Evolutionary conservation across 805 yeast species (phyloP).

Genomic region (Spathaspora girioi): DNA sequence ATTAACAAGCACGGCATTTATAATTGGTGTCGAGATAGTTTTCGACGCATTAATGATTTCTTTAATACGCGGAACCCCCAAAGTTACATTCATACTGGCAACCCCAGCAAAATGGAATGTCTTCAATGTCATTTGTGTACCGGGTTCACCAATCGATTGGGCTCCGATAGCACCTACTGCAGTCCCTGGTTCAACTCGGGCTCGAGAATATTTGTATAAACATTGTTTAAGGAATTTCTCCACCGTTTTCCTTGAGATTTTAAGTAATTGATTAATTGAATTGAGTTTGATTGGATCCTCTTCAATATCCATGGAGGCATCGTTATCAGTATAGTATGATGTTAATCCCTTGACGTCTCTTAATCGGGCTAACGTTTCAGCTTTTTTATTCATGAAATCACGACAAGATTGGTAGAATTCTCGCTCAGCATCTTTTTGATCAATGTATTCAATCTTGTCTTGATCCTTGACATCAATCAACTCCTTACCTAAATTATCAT

Average conservation of each 20-base stretch:
- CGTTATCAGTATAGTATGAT: slow-evolving; percentile 37
- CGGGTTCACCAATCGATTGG: slow-evolving; percentile 98
- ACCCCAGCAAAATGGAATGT: slow-evolving; percentile 99
- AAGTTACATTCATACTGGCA: slow-evolving; percentile 96
- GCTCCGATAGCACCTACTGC: slow-evolving; percentile 99
- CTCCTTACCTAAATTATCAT: slow-evolving; percentile 70
- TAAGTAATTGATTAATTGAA: slow-evolving; percentile 61
- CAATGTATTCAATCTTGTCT: slow-evolving; percentile 62
- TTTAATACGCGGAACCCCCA: slow-evolving; percentile 99
- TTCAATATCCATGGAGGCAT: slow-evolving; percentile 36
- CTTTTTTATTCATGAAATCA: slow-evolving; percentile 57
- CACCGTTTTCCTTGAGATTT: slow-evolving; percentile 61
- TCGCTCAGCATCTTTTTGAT: slow-evolving; percentile 84
- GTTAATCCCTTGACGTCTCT: slow-evolving; percentile 54
- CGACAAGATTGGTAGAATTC: slow-evolving; percentile 75
- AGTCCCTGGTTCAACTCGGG: slow-evolving; percentile 97
- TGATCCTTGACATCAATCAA: slow-evolving; percentile 35
- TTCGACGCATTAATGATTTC: slow-evolving; percentile 98
- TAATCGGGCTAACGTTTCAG: slow-evolving; percentile 49
- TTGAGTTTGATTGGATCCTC: slow-evolving; percentile 26
- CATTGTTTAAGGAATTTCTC: slow-evolving; percentile 70
- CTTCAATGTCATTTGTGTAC: slow-evolving; percentile 94
- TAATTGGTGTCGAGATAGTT: slow-evolving; percentile 92
- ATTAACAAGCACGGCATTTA: slow-evolving; percentile 89
- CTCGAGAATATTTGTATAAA: slow-evolving; percentile 75